Evolutionary conservation across 2,329 filamentous ascomycete species (phyloP).

Genomic region (Trichoderma oligosporum): DNA sequence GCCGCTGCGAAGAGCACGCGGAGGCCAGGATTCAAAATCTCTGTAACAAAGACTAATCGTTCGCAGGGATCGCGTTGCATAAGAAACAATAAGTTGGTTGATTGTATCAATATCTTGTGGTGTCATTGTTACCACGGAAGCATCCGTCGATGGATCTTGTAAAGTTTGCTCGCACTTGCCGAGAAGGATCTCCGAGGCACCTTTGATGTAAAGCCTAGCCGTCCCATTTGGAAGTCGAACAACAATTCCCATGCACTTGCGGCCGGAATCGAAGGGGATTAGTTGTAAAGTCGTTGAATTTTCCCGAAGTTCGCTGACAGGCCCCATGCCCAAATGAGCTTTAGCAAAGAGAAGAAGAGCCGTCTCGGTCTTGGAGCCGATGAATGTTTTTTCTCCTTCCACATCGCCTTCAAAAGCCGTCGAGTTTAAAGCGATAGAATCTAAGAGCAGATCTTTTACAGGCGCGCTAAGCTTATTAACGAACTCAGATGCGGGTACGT

Average conservation of each 20-base stretch:
- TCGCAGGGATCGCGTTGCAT: slow-evolving; percentile 74
- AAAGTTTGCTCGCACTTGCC: slow-evolving; percentile 52
- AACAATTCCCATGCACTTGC: slow-evolving; percentile 68
- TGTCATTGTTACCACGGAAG: slow-evolving; percentile 43
- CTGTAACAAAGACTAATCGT: slow-evolving; percentile 82
- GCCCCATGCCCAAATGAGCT: slow-evolving; percentile 63
- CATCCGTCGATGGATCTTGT: slow-evolving; percentile 45
- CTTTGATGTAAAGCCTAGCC: slow-evolving; percentile 59
- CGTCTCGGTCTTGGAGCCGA: slow-evolving; percentile 76
- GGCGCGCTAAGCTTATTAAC: slow-evolving; percentile 42
- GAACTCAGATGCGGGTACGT: slow-evolving; percentile 46
- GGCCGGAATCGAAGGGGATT: slow-evolving; percentile 70
- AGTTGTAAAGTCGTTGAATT: slow-evolving; percentile 59
- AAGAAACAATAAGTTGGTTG: slow-evolving; percentile 66
- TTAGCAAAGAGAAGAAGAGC: slow-evolving; percentile 67
- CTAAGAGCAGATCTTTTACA: slow-evolving; percentile 51
- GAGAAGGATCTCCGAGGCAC: slow-evolving; percentile 62
- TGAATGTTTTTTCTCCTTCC: slow-evolving; percentile 62
- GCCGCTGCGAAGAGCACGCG: slow-evolving; percentile 54
- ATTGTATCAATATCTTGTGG: slow-evolving; percentile 55
- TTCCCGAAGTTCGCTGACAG: slow-evolving; percentile 60
- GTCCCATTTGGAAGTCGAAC: slow-evolving; percentile 48
- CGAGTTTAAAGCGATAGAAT: slow-evolving; percentile 63
- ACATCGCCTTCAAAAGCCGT: slow-evolving; percentile 73
- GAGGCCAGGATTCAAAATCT: slow-evolving; percentile 83